Base-by-base conservation (phyloP, 805 yeast genomes). In the Teunomyces panamensis region DNA sequence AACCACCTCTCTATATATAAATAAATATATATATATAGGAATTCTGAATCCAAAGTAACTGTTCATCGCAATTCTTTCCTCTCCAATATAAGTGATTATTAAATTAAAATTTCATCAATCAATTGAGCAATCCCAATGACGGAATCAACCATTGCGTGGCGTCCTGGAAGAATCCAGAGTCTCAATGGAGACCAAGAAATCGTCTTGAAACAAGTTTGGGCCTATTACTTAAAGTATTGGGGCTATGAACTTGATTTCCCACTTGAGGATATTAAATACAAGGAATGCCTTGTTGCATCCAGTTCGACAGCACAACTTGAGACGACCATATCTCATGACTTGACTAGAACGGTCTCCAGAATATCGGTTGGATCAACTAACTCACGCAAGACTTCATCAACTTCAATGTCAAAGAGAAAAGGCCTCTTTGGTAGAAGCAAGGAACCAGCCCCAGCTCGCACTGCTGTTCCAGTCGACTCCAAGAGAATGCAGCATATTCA, bases 191-290 rank as follows among this genome's bases (percentile, higher is more conserved):
- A 84, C 20, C 83, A 86, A 62, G 91, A 86, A 58, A 57, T 75
- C 44, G 73, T 75, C 14, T 66, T 86, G 59, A 87, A 87, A 63
- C 88, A 85, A 57, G 74, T 78, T 4, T 87, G 91, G 90, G 82
- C 85, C 43, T 75, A 81, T 56, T 57, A 82, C 42, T 68, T 87
- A 53, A 80, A 79, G 54, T 78, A 71, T 49, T 75, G 84, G 75
- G 89, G 88, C 4, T 71, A 77, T 56, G 61, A 55, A 0, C 50
- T 78, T 14, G 56, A 56, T 35, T 56, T 73, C 32, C 52, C 62
- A 5, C 45, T 44, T 11, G 62, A 57, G 8, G 75, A 71, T 44
- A 44, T 71, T 29, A 49, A 52, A 24, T 63, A 53, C 47, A 56
- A 57, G 30, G 67, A 63, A 42, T 61, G 71, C 37, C 70, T 56